phyloP scores from a whole-genome alignment of 805 yeast genomes.

The Wickerhamiella lipophila region DNA sequence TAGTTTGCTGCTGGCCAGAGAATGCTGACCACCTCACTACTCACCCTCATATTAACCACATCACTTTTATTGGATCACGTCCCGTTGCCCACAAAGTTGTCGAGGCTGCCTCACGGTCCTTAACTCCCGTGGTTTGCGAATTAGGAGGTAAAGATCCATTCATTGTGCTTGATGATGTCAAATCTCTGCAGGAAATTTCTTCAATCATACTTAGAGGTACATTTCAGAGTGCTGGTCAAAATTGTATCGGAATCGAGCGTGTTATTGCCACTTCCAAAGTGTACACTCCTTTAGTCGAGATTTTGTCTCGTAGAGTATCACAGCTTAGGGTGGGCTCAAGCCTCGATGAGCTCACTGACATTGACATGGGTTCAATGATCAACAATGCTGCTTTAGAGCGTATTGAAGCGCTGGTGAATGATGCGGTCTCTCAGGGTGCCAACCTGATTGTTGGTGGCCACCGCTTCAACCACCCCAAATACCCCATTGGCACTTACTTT shows the following conservation, averaged over 20 bases:
- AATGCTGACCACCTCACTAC: conserved; percentile 77
- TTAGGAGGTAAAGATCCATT: conserved; percentile 95
- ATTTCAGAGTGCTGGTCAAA: conserved; percentile 95
- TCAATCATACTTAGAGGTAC: conserved; percentile 88
- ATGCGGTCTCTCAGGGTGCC: conserved; percentile 77
- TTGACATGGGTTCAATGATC: conserved; percentile 95
- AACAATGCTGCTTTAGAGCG: conserved; percentile 59
- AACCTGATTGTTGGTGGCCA: conserved; percentile 68
- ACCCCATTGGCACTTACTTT: conserved; percentile 91
- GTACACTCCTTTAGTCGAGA: conserved; percentile 49
- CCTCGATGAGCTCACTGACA: conserved; percentile 77
- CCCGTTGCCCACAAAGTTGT: conserved; percentile 86
- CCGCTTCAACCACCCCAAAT: conserved; percentile 71
- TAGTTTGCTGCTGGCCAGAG: conserved; percentile 79
- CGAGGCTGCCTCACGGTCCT: conserved; percentile 65
- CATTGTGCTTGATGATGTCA: conserved; percentile 52
- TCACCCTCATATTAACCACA: conserved; percentile 70
- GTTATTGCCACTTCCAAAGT: conserved; percentile 66
- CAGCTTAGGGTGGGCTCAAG: conserved; percentile 72
- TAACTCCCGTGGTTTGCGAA: conserved; percentile 92
- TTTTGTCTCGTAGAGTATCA: conserved; percentile 46
- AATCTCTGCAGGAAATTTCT: conserved; percentile 34
- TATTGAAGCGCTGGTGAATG: conserved; percentile 52
- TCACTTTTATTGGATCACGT: conserved; percentile 92
- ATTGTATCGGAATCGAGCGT: conserved; percentile 94